Percentiles rank a stretch among this genome's conserved stretches.
Evolutionary conservation across 495 filamentous ascomycete species (phyloP).

Genomic region (Talaromyces ruber): DNA sequence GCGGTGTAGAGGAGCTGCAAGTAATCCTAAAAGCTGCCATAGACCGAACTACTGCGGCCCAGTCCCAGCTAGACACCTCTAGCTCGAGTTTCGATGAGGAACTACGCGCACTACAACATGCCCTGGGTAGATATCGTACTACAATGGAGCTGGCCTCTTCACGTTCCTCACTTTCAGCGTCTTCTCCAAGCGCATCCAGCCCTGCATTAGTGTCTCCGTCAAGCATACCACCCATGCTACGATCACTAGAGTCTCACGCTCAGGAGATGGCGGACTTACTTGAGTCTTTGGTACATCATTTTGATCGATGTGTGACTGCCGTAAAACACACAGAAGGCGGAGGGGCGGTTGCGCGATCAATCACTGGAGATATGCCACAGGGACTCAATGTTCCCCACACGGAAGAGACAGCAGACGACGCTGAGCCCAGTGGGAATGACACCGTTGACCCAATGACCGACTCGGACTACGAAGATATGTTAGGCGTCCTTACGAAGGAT

Average conservation of each 20-base stretch:
- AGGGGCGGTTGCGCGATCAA: conserved; percentile 55
- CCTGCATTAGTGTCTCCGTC: conserved; percentile 31
- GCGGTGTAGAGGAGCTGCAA: conserved; percentile 61
- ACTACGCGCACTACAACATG: conserved; percentile 51
- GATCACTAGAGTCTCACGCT: conserved; percentile 66
- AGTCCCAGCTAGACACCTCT: conserved; percentile 41
- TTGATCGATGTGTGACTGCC: conserved; percentile 88
- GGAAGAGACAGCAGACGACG: conserved; percentile 49
- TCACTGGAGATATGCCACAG: conserved; percentile 50
- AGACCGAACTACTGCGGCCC: conserved; percentile 43
- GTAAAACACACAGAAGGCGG: conserved; percentile 91
- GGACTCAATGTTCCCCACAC: conserved; percentile 39
- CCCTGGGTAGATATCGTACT: conserved; percentile 38
- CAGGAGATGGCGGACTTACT: conserved; percentile 76
- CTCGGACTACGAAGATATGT: conserved; percentile 72
- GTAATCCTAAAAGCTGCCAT: conserved; percentile 61
- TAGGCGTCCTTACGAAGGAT: conserved; percentile 74
- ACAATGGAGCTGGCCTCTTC: conserved; percentile 33
- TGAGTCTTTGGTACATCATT: conserved; percentile 79
- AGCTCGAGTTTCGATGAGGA: conserved; percentile 46
- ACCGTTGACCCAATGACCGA: conserved; percentile 63
- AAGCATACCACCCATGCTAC: conserved; percentile 59
- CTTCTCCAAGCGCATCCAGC: conserved; percentile 27
- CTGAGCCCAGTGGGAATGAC: conserved; percentile 43
- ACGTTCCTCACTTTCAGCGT: conserved; percentile 25